A percentile compares a stretch with the other conserved stretches of the same genome.
Evolutionary conservation across 2,329 filamentous ascomycete species (phyloP).

Genomic region (Colletotrichum noveboracense): DNA sequence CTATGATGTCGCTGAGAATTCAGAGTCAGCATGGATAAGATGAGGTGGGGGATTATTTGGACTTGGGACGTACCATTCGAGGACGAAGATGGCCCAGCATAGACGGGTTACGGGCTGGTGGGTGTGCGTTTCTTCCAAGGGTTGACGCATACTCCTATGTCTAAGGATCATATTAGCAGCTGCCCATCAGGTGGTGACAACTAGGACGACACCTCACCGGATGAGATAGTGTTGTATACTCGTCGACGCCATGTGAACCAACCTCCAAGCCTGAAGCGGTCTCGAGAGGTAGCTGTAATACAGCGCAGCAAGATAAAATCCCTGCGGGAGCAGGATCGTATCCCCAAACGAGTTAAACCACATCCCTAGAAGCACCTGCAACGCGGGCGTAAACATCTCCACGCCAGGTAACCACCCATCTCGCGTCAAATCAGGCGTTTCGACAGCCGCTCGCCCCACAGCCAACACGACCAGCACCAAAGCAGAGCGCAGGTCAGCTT

Average conservation of each 20-base stretch:
- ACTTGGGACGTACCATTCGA: slow-evolving; percentile 25
- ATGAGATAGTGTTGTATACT: slow-evolving; percentile 24
- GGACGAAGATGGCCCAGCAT: slow-evolving; percentile 29
- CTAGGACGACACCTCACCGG: not conserved
- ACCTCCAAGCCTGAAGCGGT: slow-evolving; percentile 24
- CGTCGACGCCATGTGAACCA: slow-evolving; percentile 26
- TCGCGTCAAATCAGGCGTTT: not conserved
- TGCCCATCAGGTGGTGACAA: not conserved
- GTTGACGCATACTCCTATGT: not conserved
- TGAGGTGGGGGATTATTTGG: no score
- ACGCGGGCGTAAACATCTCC: not conserved
- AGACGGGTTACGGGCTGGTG: slow-evolving; percentile 24
- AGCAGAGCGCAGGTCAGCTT: not conserved
- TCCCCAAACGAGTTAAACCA: not conserved
- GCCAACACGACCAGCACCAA: not conserved
- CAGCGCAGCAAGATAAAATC: not conserved
- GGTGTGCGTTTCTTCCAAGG: not conserved
- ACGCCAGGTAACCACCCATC: not conserved
- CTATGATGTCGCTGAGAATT: slow-evolving; percentile 23
- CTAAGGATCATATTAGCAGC: not conserved
- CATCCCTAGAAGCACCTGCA: not conserved
- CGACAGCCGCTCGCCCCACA: not conserved
- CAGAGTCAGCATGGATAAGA: rapidly evolving
- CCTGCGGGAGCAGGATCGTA: not conserved
- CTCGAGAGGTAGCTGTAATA: not conserved